Percentiles rank a stretch among this genome's conserved stretches.
Conservation (phyloP, 2,329 filamentous ascomycete genomes). For the Penicillium sp. region DNA sequence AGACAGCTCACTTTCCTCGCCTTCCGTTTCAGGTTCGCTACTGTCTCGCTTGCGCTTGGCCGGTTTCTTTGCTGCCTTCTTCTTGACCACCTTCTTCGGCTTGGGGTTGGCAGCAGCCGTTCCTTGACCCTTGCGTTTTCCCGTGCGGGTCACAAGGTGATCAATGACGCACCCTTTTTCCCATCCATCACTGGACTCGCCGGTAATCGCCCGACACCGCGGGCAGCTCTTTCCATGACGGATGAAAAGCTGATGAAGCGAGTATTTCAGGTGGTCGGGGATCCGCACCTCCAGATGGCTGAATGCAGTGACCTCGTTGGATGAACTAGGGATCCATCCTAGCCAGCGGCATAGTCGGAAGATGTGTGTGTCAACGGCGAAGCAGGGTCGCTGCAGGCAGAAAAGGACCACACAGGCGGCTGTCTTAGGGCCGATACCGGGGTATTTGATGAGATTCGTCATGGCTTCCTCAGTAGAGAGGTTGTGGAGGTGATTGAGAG, state of each 20-base stretch:
- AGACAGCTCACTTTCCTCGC: conserved; percentile 3
- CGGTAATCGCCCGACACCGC: conserved; percentile 62
- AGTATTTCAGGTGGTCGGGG: conserved; percentile 65
- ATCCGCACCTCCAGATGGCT: conserved; percentile 63
- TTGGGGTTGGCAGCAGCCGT: background rate
- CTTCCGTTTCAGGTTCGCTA: background rate
- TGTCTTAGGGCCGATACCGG: conserved; percentile 67
- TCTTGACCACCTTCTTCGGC: background rate
- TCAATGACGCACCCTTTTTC: conserved; percentile 65
- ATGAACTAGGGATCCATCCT: conserved; percentile 59
- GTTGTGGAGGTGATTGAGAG: conserved; percentile 63
- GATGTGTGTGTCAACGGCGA: conserved; percentile 69
- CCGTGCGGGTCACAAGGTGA: conserved; percentile 61
- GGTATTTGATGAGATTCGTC: conserved; percentile 58
- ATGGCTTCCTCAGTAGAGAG: conserved; percentile 60
- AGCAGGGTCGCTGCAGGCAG: conserved; percentile 64
- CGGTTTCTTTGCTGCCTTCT: conserved; percentile 1
- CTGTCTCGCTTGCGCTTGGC: background rate
- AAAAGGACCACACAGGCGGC: conserved; percentile 67
- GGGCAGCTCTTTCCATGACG: conserved; percentile 64
- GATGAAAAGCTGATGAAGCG: conserved; percentile 63
- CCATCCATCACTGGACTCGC: conserved; percentile 64
- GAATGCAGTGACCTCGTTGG: conserved; percentile 53
- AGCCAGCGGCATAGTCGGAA: conserved; percentile 65
- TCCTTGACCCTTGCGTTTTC: conserved; percentile 45